A percentile compares a stretch with the other conserved stretches of the same genome.
phyloP scores from a whole-genome alignment of 2,329 filamentous ascomycete species.

The Shiraia bambusicola region DNA sequence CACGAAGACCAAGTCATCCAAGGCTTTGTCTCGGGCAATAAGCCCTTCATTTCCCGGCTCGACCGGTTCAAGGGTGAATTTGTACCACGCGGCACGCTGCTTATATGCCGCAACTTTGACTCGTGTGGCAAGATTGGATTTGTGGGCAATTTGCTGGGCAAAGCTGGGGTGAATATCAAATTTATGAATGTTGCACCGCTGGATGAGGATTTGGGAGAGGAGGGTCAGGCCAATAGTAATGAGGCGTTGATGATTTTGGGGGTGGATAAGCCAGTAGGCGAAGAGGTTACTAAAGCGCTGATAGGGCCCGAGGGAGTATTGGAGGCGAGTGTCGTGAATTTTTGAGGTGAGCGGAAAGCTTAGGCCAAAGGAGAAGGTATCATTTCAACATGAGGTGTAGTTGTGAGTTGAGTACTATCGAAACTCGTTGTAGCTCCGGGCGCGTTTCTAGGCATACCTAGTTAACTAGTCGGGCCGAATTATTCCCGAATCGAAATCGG shows the following conservation, averaged over 20 bases:
- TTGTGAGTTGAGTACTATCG: no score
- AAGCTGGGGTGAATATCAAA: slow-evolving; percentile 72
- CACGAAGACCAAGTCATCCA: slow-evolving; percentile 58
- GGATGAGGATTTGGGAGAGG: slow-evolving; percentile 43
- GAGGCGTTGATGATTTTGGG: slow-evolving; percentile 84
- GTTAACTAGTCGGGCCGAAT: no score
- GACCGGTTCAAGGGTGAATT: slow-evolving; percentile 75
- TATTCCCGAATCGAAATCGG: no score
- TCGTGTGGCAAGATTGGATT: slow-evolving; percentile 79
- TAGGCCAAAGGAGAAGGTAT: no score
- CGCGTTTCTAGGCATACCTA: no score
- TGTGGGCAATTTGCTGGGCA: slow-evolving; percentile 70
- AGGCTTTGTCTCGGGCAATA: slow-evolving; percentile 66
- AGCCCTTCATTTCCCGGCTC: slow-evolving; percentile 69
- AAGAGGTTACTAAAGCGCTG: slow-evolving; percentile 55
- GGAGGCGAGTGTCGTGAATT: slow-evolving; percentile 56
- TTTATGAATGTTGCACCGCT: slow-evolving; percentile 74
- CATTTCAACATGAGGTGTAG: no score
- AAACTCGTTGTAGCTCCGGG: no score
- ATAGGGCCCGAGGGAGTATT: slow-evolving; percentile 53
- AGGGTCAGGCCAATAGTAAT: slow-evolving; percentile 42
- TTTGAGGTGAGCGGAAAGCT: slow-evolving; percentile 9
- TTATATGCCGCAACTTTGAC: slow-evolving; percentile 82
- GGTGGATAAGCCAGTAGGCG: slow-evolving; percentile 65
- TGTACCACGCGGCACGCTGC: slow-evolving; percentile 68